Evolutionary conservation across 257 asterid species (phyloP).

Genomic region (Dorcoceras hygrometricum): DNA sequence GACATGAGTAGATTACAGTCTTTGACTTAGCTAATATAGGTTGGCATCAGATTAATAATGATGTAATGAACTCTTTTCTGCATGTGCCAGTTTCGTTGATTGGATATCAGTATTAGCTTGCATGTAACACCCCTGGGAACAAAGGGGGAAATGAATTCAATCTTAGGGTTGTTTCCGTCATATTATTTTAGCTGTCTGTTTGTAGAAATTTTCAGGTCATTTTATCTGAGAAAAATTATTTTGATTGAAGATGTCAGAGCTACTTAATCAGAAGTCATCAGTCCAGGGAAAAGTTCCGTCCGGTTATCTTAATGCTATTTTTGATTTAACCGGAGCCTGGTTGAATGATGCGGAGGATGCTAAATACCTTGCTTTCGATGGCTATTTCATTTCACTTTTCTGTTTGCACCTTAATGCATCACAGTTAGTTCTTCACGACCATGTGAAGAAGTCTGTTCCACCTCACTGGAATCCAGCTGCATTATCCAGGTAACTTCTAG

Average conservation of each 20-base stretch:
- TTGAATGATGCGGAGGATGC: slow-evolving; percentile 85
- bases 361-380: slow-evolving; percentile 83
- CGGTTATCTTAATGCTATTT: slow-evolving; percentile 79
- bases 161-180: not conserved
- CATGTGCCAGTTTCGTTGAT: not conserved
- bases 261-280: slow-evolving; percentile 85
- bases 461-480: slow-evolving; percentile 90
- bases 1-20: not conserved
- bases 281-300: slow-evolving; percentile 94
- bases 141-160: not conserved
- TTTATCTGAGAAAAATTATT: slow-evolving; percentile 25
- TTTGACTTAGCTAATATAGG: not conserved
- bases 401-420: slow-evolving; percentile 83
- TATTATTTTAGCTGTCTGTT: slow-evolving; percentile 1
- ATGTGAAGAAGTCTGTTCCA: slow-evolving; percentile 92
- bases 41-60: not conserved
- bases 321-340: slow-evolving; percentile 94
- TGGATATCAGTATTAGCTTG: slow-evolving; percentile 3
- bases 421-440: slow-evolving; percentile 75
- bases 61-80: not conserved
- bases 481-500: slow-evolving; percentile 62
- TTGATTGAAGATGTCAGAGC: slow-evolving; percentile 85
- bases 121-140: slow-evolving; percentile 9
- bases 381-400: slow-evolving; percentile 85
- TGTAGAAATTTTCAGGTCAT: slow-evolving; percentile 10